Evolutionary conservation across 441 rosid species (phyloP).

Genomic region (Viola pubescens): DNA sequence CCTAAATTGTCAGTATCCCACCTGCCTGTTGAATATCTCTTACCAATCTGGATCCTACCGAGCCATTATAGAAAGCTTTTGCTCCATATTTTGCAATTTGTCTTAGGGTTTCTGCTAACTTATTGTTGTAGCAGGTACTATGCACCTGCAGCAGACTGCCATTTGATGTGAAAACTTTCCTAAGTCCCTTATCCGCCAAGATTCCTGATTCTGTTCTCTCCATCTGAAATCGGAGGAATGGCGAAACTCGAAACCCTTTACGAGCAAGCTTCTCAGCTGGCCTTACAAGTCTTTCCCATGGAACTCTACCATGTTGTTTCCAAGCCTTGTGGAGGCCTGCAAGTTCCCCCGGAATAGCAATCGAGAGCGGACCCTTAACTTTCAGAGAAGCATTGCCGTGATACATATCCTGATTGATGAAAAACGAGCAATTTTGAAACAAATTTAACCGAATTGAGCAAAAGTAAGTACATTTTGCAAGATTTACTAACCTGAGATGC

Average conservation of each 20-base stretch:
- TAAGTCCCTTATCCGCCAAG: conserved; percentile 46
- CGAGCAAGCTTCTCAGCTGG: conserved; percentile 43
- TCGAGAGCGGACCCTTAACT: conserved; percentile 37
- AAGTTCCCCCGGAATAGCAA: conserved; percentile 50
- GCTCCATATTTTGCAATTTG: conserved; percentile 28
- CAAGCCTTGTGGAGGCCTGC: conserved; percentile 47
- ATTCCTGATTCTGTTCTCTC: conserved; percentile 19
- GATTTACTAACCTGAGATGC: conserved; percentile 37
- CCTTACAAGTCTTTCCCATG: conserved; percentile 36
- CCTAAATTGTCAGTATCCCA: conserved; percentile 44
- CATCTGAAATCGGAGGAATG: conserved; percentile 43
- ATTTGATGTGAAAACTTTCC: conserved; percentile 26
- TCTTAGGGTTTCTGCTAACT: conserved; percentile 31
- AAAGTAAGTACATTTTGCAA: too few relatives aligned
- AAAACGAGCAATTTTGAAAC: too few relatives aligned
- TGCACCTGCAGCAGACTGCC: conserved; percentile 35
- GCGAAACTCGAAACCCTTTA: conserved; percentile 41
- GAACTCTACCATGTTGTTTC: conserved; percentile 41
- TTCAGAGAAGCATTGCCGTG: conserved; percentile 29
- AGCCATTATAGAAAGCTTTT: conserved; percentile 45
- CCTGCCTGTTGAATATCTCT: conserved; percentile 36
- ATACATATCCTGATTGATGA: conserved; percentile 40
- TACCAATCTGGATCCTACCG: conserved; percentile 30
- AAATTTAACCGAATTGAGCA: too few relatives aligned
- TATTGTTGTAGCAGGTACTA: conserved; percentile 31